phyloP scores from a whole-genome alignment of 495 filamentous ascomycete genomes.

The Tricharina praecox region DNA sequence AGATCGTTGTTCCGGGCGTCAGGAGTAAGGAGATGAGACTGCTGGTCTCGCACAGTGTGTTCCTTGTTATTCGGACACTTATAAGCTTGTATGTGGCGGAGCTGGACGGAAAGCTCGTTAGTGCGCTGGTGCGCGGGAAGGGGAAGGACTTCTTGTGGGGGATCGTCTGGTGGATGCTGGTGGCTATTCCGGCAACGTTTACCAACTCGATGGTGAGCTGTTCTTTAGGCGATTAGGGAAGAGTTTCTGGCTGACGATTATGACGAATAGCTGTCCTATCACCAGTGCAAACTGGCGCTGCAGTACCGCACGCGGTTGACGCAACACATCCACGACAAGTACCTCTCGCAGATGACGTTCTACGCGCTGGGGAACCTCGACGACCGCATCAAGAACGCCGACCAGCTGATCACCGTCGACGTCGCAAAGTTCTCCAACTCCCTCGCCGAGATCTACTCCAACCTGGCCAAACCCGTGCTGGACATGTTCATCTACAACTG shows the following conservation, averaged over 20 bases:
- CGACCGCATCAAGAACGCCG: constrained; percentile 95
- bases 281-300: constrained; percentile 84
- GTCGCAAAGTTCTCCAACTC: constrained; percentile 92
- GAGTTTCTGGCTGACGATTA: constrained; percentile 4
- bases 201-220: constrained; percentile 89
- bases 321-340: constrained; percentile 79
- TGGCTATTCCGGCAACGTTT: constrained; percentile 93
- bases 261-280: constrained; percentile 65
- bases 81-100: constrained; percentile 92
- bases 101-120: constrained; percentile 82
- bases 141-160: constrained; percentile 79
- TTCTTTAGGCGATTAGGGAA: not conserved
- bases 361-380: constrained; percentile 90
- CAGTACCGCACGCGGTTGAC: constrained; percentile 86
- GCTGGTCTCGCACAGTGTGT: constrained; percentile 66
- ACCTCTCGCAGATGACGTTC: constrained; percentile 91
- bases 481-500: constrained; percentile 96
- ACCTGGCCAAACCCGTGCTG: constrained; percentile 84
- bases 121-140: constrained; percentile 73
- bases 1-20: constrained; percentile 80
- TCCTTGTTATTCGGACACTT: constrained; percentile 67
- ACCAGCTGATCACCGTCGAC: constrained; percentile 93
- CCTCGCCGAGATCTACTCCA: constrained; percentile 86
- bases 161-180: constrained; percentile 96
- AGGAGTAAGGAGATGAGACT: constrained; percentile 73